Percentiles rank a stretch among this genome's conserved stretches.
phyloP scores from a whole-genome alignment of 768 basidiomycete genomes.

The Xanthoconium stramineum region DNA sequence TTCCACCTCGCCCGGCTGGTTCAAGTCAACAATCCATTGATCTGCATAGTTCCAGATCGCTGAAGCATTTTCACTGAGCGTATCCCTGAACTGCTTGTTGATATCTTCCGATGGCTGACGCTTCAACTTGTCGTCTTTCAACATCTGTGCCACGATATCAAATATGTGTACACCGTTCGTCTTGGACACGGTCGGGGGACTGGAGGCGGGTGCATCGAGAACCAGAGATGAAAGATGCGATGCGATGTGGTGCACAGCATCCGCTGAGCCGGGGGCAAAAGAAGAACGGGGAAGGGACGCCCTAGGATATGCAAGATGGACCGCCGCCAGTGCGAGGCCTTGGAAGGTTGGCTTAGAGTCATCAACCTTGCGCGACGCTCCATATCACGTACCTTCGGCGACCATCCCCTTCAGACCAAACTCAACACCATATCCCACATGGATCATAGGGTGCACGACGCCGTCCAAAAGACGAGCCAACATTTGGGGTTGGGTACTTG shows the following conservation, averaged over 20 bases:
- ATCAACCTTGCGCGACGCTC: background rate
- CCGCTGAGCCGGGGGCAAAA: conserved; percentile 1
- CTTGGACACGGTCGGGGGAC: background rate
- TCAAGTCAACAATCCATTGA: conserved; percentile 42
- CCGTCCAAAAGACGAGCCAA: conserved; percentile 46
- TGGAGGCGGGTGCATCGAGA: background rate
- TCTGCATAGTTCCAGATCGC: conserved; percentile 24
- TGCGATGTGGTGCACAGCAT: background rate
- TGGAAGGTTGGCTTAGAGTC: background rate
- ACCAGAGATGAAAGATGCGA: conserved; percentile 7
- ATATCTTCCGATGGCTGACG: conserved; percentile 10
- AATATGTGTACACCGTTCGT: conserved; percentile 34
- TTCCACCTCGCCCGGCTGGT: conserved; percentile 37
- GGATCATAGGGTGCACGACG: conserved; percentile 62
- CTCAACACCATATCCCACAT: conserved; percentile 59
- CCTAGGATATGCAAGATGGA: conserved; percentile 35
- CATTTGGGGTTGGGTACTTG: conserved; percentile 44
- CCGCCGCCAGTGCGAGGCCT: conserved; percentile 27
- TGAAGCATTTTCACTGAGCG: background rate
- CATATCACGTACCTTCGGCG: conserved; percentile 48
- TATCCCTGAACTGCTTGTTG: conserved; percentile 18
- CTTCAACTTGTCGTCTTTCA: conserved; percentile 41
- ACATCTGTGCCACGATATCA: conserved; percentile 48
- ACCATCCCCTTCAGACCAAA: conserved; percentile 60
- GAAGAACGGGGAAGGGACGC: conserved; percentile 24